A percentile compares a stretch with the other conserved stretches of the same genome.
These are phyloP conservation scores for Alisma plantagoaquatica DNA, from an alignment of 106 monocot species.

Conservation along the genomic window DNA sequence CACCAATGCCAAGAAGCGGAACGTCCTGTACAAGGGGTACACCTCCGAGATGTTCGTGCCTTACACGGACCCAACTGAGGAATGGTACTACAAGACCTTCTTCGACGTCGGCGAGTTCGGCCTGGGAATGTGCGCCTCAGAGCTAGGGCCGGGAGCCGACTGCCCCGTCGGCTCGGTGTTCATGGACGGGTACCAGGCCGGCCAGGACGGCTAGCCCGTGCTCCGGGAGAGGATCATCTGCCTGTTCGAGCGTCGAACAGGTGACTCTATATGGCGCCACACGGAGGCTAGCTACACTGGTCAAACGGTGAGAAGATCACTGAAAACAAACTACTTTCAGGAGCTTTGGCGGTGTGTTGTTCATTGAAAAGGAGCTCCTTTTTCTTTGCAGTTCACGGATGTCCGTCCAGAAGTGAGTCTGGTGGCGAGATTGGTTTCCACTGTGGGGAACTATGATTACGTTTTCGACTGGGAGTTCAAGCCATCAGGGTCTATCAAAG, in stretches of 20 bases:
- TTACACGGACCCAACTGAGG: neutral
- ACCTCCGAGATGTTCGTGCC: neutral
- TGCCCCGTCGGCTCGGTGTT: slow-evolving; percentile 51
- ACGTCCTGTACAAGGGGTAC: neutral
- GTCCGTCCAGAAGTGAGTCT: slow-evolving; percentile 49
- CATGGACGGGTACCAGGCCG: slow-evolving; percentile 41
- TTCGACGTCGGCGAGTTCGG: slow-evolving; percentile 72
- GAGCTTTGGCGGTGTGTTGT: no score
- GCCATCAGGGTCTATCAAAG: slow-evolving; percentile 42
- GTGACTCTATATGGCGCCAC: slow-evolving; percentile 44
- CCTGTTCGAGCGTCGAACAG: slow-evolving; percentile 53
- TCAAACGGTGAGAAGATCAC: slow-evolving; percentile 21
- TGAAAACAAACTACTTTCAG: no score
- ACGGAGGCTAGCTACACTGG: slow-evolving; percentile 10
- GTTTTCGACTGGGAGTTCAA: slow-evolving; percentile 82
- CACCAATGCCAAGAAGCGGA: neutral
- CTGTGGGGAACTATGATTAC: slow-evolving; percentile 58
- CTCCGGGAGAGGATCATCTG: slow-evolving; percentile 30
- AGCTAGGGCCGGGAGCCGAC: slow-evolving; percentile 34
- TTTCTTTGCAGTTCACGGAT: slow-evolving; percentile 34
- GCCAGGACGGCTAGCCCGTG: slow-evolving; percentile 30
- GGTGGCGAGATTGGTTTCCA: slow-evolving; percentile 63
- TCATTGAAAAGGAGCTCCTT: neutral
- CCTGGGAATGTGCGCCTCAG: slow-evolving; percentile 29
- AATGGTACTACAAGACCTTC: no score